Evolutionary conservation across 805 yeast species (phyloP), one percentile per base, ranked within the genome.

Genomic region (Cephaloascus fragrans): DNA sequence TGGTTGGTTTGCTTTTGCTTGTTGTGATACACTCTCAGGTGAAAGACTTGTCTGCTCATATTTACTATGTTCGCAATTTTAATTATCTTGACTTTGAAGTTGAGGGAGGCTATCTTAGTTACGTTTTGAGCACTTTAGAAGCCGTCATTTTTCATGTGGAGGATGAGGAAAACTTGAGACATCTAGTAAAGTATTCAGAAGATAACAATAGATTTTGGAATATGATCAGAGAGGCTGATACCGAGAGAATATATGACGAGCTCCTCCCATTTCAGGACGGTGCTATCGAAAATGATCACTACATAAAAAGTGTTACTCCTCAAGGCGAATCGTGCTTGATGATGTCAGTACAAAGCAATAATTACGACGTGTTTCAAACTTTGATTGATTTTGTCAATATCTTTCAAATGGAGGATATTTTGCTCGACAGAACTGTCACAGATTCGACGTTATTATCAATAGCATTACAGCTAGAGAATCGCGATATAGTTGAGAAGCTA

Each of bases 101-200:
- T 5, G 74, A 68, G 33, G 52, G 65, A 3, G 96, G 96, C 0
- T 64, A 74, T 18, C 55, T 73, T 23, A 94, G 85, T 9, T 90
- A 90, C 53, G 80, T 88, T 1, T 47, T 87, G 12, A 81, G 95
- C 35, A 86, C 95, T 4, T 64, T 88, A 34, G 95, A 88, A 48
- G 95, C 88, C 0, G 94, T 85, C 0, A 50, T 86, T 6, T 75
- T 62, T 40, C 90, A 82, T 50, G 62, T 87, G 20, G 59, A 59
- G 26, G 58, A 68, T 29, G 39, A 44, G 4, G 55, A 52, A 9
- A 70, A 69, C 36, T 35, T 60, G 6, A 57, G 58, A 2, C 52
- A 56, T 3, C 55, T 82, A 37, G 49, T 59, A 3, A 42, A 48
- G 1, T 51, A 62, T 9, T 75, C 89, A 0, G 52, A 51, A 2